These are phyloP conservation scores for Microglena sp. DNA, from an alignment of 139 green algal species.

Conservation along the genomic window DNA sequence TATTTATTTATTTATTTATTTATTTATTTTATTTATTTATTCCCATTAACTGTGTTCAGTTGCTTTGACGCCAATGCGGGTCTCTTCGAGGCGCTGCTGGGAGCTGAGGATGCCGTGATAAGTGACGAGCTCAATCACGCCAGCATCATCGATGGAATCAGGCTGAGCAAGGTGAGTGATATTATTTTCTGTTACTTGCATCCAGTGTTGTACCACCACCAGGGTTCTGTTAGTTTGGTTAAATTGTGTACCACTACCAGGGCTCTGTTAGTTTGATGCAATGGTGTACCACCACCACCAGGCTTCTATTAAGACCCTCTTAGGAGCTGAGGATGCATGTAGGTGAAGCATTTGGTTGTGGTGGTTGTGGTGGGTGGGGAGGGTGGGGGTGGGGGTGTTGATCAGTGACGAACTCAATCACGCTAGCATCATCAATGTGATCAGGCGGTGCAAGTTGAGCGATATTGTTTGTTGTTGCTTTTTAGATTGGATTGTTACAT, in stretches of 20 bases:
- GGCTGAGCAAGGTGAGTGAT: constrained; percentile 53
- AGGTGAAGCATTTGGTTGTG: no score
- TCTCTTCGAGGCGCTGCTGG: constrained; percentile 62
- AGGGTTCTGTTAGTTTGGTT: no score
- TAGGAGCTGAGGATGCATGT: no score
- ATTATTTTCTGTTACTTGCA: not conserved
- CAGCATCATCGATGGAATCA: constrained; percentile 66
- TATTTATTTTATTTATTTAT: constrained; percentile 24
- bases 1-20: not conserved
- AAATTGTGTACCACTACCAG: no score
- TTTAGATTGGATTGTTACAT: no score
- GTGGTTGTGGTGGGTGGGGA: no score
- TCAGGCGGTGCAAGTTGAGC: constrained; percentile 55
- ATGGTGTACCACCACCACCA: no score
- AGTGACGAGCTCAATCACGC: constrained; percentile 67
- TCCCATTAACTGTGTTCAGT: constrained; percentile 43
- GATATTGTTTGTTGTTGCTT: not conserved
- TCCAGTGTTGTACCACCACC: not conserved
- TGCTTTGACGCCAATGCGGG: constrained; percentile 68
- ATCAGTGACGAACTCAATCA: constrained; percentile 66
- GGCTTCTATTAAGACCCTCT: no score
- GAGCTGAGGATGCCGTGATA: constrained; percentile 49
- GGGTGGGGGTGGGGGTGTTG: no score
- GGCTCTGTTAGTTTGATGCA: no score
- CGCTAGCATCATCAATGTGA: constrained; percentile 65